Evolutionary conservation across 768 basidiomycete genomes (phyloP).

Genomic region (Boletus sensibilis): DNA sequence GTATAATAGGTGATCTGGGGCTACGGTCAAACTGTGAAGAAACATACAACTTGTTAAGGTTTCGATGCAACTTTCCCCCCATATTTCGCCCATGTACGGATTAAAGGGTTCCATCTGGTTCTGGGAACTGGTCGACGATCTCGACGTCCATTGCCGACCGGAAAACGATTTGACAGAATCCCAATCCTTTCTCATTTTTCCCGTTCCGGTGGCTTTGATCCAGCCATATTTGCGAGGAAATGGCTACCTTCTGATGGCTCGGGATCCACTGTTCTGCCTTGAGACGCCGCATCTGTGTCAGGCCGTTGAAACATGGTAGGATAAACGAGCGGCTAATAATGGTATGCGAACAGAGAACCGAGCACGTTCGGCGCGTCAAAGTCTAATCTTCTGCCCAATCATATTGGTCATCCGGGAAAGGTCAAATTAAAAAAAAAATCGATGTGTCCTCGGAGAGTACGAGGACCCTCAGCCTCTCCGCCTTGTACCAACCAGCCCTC

Average conservation of each 20-base stretch:
- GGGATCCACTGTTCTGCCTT: background rate
- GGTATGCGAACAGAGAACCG: background rate
- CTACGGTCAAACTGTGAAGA: background rate
- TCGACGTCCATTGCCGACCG: background rate
- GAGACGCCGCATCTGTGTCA: background rate
- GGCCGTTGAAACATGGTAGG: background rate
- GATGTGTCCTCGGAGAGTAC: too few species aligned
- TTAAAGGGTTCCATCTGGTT: background rate
- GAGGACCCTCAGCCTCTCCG: background rate
- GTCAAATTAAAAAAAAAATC: background rate
- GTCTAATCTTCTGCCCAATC: too few species aligned
- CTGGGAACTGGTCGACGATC: background rate
- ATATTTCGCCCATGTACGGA: too few species aligned
- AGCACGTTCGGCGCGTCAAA: background rate
- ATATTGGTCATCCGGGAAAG: background rate
- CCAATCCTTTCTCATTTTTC: background rate
- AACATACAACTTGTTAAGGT: background rate
- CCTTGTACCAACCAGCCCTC: background rate
- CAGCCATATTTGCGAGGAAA: background rate
- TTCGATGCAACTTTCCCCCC: background rate
- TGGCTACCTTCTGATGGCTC: background rate
- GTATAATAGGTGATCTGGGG: background rate
- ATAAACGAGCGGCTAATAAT: background rate
- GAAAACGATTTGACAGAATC: background rate
- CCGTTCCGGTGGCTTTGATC: background rate